These are phyloP conservation scores for Sarcodon aspratus DNA, from an alignment of 768 basidiomycete genomes.

Conservation along the genomic window DNA sequence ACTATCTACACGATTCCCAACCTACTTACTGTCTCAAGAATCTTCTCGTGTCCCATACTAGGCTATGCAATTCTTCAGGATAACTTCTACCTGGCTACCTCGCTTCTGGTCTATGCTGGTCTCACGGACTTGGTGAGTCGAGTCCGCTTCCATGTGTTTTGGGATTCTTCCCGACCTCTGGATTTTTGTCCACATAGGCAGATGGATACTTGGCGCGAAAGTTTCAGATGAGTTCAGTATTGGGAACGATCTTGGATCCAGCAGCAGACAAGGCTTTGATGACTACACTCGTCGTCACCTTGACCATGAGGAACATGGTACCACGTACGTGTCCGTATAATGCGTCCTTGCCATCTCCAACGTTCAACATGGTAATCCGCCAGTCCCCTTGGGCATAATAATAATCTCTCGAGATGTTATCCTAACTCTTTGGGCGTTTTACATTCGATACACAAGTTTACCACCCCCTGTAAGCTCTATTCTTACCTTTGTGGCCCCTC, in stretches of 20 bases:
- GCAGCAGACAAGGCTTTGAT: slow-evolving; percentile 94
- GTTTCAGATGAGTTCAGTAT: slow-evolving; percentile 81
- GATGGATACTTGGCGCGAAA: slow-evolving; percentile 87
- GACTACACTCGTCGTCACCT: slow-evolving; percentile 83
- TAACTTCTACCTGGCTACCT: slow-evolving; percentile 72
- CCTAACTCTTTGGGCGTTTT: slow-evolving; percentile 82
- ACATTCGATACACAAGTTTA: slow-evolving; percentile 84
- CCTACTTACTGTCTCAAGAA: slow-evolving; percentile 76
- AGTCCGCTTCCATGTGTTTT: slow-evolving; percentile 2
- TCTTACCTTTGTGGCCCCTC: no score
- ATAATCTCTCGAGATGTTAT: slow-evolving; percentile 86
- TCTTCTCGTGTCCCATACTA: slow-evolving; percentile 82
- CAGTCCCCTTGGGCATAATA: slow-evolving; percentile 77
- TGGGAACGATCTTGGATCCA: slow-evolving; percentile 93
- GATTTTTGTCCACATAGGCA: slow-evolving; percentile 34
- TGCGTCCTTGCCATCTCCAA: neutral
- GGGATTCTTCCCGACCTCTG: neutral
- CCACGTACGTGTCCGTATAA: slow-evolving; percentile 24
- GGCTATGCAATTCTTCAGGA: slow-evolving; percentile 82
- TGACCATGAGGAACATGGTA: slow-evolving; percentile 75
- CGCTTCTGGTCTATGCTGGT: slow-evolving; percentile 83
- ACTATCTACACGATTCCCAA: slow-evolving; percentile 96
- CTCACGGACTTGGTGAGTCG: slow-evolving; percentile 74
- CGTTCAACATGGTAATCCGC: neutral
- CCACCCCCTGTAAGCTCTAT: slow-evolving; percentile 63